These are phyloP conservation scores for Paraconiothyrium sp. DNA, from an alignment of 2,329 filamentous ascomycete species.

Conservation along the genomic window DNA sequence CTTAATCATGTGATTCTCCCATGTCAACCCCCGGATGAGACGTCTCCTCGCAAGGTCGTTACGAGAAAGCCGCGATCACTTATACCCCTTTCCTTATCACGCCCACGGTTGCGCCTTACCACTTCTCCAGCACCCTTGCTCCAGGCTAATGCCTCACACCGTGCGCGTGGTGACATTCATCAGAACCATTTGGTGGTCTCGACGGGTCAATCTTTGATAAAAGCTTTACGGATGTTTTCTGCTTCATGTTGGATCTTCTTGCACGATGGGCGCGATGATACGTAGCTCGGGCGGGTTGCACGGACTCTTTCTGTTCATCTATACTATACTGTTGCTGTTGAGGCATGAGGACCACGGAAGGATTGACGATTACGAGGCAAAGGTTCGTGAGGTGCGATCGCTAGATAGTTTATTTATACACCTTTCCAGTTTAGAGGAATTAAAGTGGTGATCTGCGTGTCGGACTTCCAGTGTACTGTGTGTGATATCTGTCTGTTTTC, in stretches of 20 bases:
- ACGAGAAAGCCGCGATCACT: slow-evolving; percentile 18
- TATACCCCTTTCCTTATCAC: slow-evolving; percentile 22
- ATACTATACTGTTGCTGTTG: slow-evolving; percentile 2
- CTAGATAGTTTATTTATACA: slow-evolving; percentile 10
- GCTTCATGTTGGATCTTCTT: background rate
- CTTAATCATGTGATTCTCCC: slow-evolving; percentile 26
- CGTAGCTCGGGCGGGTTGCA: background rate
- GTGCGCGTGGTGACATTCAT: background rate
- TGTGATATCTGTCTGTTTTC: background rate
- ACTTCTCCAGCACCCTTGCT: slow-evolving; percentile 12
- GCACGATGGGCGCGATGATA: background rate
- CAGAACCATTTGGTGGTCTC: background rate
- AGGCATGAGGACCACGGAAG: background rate
- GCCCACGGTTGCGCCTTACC: slow-evolving; percentile 7
- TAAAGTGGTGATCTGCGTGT: background rate
- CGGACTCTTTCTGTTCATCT: background rate
- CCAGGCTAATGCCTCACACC: background rate
- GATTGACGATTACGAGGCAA: background rate
- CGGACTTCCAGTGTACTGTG: background rate
- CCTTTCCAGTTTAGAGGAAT: slow-evolving; percentile 4
- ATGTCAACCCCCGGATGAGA: background rate
- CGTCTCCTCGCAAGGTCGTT: slow-evolving; percentile 4
- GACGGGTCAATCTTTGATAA: slow-evolving; percentile 12
- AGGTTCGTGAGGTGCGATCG: background rate
- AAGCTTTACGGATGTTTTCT: slow-evolving; percentile 7